Conservation (phyloP, 495 filamentous ascomycete genomes). For the Xylaria bambusicola region DNA sequence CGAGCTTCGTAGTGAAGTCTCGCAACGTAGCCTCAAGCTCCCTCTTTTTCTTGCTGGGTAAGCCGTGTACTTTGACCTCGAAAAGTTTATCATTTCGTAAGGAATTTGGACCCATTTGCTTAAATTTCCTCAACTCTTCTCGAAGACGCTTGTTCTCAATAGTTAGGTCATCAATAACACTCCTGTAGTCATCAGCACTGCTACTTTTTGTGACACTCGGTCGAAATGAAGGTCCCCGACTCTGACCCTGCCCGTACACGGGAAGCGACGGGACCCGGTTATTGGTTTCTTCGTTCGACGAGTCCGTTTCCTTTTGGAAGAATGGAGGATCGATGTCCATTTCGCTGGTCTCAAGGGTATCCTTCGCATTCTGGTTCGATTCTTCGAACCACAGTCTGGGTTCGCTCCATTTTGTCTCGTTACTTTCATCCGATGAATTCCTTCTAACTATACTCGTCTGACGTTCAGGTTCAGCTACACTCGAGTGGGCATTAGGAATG, state of each 20-base stretch:
- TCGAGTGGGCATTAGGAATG: constrained; percentile 5
- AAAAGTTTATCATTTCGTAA: constrained; percentile 69
- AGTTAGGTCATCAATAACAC: constrained; percentile 73
- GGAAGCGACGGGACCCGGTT: constrained; percentile 21
- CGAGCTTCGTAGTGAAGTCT: constrained; percentile 62
- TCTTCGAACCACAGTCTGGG: constrained; percentile 50
- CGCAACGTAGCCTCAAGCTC: constrained; percentile 72
- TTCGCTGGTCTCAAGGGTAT: constrained; percentile 28
- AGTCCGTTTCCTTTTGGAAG: constrained; percentile 48
- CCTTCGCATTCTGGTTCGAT: constrained; percentile 45
- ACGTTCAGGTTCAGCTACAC: constrained; percentile 1
- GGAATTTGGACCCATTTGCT: constrained; percentile 60
- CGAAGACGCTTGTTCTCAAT: constrained; percentile 72
- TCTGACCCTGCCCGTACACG: constrained; percentile 23
- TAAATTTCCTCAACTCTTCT: constrained; percentile 66
- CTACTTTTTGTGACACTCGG: constrained; percentile 45
- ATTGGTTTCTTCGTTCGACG: constrained; percentile 41
- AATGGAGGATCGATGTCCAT: constrained; percentile 60
- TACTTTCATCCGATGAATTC: constrained; percentile 45
- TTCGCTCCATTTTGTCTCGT: constrained; percentile 42
- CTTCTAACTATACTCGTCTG: constrained; percentile 28
- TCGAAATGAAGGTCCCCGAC: constrained; percentile 23
- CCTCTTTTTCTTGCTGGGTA: constrained; percentile 65
- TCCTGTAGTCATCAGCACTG: constrained; percentile 60
- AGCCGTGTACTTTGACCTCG: constrained; percentile 71